Evolutionary conservation across 2,329 filamentous ascomycete genomes (phyloP).

Genomic region (Aureobasidium sp.): DNA sequence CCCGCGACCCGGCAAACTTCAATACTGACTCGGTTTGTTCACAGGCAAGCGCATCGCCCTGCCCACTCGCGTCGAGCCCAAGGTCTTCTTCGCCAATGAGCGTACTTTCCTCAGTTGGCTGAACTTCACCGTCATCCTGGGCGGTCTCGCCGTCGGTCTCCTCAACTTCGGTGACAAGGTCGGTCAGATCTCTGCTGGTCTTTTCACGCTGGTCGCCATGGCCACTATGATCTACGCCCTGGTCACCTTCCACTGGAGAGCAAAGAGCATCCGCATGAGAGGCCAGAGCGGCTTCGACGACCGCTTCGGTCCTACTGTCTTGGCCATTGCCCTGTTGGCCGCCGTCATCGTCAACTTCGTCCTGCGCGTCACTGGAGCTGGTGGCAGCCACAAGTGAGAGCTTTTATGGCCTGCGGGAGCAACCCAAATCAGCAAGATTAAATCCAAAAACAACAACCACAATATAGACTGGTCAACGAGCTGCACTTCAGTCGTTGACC

Average conservation of each 20-base stretch:
- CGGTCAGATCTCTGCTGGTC: constrained; percentile 84
- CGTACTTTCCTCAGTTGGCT: constrained; percentile 99
- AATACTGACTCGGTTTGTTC: constrained; percentile 9
- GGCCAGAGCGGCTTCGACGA: constrained; percentile 97
- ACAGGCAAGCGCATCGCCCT: constrained; percentile 96
- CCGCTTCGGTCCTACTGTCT: constrained; percentile 82
- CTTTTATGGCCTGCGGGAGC: not conserved
- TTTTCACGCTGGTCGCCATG: constrained; percentile 94
- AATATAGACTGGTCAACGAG: not conserved
- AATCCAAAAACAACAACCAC: not conserved
- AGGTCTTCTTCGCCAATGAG: constrained; percentile 99
- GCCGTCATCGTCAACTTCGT: constrained; percentile 97
- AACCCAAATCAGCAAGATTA: not conserved
- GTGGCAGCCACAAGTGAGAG: constrained; percentile 20
- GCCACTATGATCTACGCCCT: constrained; percentile 92
- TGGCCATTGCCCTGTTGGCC: constrained; percentile 77
- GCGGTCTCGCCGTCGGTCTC: constrained; percentile 90
- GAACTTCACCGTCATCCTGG: constrained; percentile 98
- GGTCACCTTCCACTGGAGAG: constrained; percentile 93
- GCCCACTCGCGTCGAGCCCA: constrained; percentile 94
- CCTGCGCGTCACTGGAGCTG: constrained; percentile 54
- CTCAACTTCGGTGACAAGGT: constrained; percentile 96
- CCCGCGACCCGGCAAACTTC: not conserved
- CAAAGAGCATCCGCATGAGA: constrained; percentile 81
- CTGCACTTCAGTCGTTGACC: not conserved